Evolutionary conservation across 2,329 filamentous ascomycete genomes (phyloP), one percentile per base, ranked within the genome.

Genomic region (Cytospora leucostoma): DNA sequence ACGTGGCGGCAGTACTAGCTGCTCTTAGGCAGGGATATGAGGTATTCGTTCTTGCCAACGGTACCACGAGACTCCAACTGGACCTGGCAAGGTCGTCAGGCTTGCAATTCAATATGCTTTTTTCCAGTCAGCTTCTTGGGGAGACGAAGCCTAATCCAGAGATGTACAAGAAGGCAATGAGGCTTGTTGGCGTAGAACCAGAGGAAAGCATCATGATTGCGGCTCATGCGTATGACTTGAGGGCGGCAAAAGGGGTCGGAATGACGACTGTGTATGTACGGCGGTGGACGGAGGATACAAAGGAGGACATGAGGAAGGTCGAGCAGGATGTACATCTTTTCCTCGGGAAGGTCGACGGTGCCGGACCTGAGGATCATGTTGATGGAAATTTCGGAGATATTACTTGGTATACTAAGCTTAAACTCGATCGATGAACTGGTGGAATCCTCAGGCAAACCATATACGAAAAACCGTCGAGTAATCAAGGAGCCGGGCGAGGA

Each of bases 21-120:
- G 67, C 67, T 0, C 70, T 85, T 15, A 70, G 70, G 19, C 44
- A 47, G 3, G 74, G 73, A 1, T 71, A 77, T 7, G 77, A 82
- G 63, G 69, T 80, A 0, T 80, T 82, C 59, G 82, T 85, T 5
- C 76, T 80, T 55, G 83, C 82, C 7, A 86, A 86, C 62, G 83
- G 83, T 0, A 84, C 81, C 0, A 81, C 79, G 2, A 77, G 83
- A 17, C 73, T 85, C 1, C 83, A 85, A 66, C 76, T 86, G 2
- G 81, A 86, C 68, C 74, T 86, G 3, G 72, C 71, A 1, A 72
- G 74, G 34, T 84, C 77, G 0, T 80, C 82, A 1, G 78, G 76
- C 0, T 68, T 85, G 52, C 67, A 65, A 0, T 85, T 85, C 71
- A 70, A 83, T 65, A 79, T 81, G 76, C 67, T 86, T 1, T 80